A percentile compares a stretch with the other conserved stretches of the same genome.
Evolutionary conservation across 202 grass and related monocot species (phyloP).

Genomic region (Eragrostis tef): DNA sequence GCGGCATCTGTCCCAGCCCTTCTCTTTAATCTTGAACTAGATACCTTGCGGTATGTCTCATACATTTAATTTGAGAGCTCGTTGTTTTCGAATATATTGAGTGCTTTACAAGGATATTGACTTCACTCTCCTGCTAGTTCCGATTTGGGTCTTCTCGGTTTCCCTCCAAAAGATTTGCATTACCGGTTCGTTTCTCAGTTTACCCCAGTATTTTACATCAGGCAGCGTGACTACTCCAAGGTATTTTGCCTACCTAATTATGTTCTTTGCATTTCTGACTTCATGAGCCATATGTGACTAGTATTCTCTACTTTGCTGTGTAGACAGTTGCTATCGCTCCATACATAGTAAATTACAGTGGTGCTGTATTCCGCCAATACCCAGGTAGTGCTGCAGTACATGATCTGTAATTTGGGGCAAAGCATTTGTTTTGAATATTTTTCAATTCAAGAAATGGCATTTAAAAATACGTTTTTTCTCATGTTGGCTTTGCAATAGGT

Average conservation of each 20-base stretch:
- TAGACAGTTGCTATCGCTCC: slow-evolving; percentile 90
- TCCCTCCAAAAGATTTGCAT: slow-evolving; percentile 88
- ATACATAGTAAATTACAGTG: slow-evolving; percentile 89
- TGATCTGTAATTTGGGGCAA: not conserved
- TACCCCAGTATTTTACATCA: slow-evolving; percentile 92
- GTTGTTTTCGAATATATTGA: slow-evolving; percentile 20
- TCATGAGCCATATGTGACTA: slow-evolving; percentile 44
- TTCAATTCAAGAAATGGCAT: not conserved
- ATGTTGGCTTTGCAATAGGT: slow-evolving; percentile 2
- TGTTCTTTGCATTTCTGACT: slow-evolving; percentile 32
- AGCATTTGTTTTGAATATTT: not conserved
- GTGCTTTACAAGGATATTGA: slow-evolving; percentile 7
- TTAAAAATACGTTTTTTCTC: not conserved
- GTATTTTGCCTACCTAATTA: slow-evolving; percentile 47
- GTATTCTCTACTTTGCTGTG: slow-evolving; percentile 18
- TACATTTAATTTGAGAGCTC: slow-evolving; percentile 30
- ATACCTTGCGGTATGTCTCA: slow-evolving; percentile 76
- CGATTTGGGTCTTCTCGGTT: slow-evolving; percentile 92
- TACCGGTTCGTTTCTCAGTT: slow-evolving; percentile 96
- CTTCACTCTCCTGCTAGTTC: slow-evolving; percentile 70
- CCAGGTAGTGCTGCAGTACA: slow-evolving; percentile 65
- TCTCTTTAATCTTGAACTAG: slow-evolving; percentile 97
- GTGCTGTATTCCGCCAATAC: slow-evolving; percentile 87
- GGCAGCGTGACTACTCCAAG: slow-evolving; percentile 96
- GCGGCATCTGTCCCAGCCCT: slow-evolving; percentile 66